phyloP scores from a whole-genome alignment of 2,329 filamentous ascomycete genomes.

The Helotiales sp. region DNA sequence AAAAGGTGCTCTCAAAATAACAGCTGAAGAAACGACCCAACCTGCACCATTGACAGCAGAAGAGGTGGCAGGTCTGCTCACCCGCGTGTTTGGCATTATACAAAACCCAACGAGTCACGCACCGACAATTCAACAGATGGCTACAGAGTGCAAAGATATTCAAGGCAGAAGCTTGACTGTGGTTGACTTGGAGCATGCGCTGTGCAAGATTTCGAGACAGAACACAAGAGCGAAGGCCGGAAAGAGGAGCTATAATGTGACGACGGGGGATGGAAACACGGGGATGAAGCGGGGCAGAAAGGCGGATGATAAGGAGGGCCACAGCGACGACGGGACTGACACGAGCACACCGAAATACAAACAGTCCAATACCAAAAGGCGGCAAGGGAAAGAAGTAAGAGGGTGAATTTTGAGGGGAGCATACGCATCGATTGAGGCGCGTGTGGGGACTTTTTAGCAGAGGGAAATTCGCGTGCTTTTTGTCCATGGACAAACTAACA shows the following conservation, averaged over 20 bases:
- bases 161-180: slow-evolving; percentile 15
- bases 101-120: background rate
- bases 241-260: background rate
- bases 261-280: too few species aligned
- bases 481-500: too few species aligned
- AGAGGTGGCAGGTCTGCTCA: background rate
- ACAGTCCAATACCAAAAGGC: too few species aligned
- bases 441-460: too few species aligned
- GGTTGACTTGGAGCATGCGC: slow-evolving; percentile 24
- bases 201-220: slow-evolving; percentile 25
- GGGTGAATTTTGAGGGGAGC: too few species aligned
- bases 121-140: slow-evolving; percentile 36
- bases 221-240: background rate
- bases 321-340: too few species aligned
- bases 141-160: slow-evolving; percentile 2
- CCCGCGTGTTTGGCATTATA: slow-evolving; percentile 9
- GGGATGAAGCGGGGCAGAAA: too few species aligned
- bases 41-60: background rate
- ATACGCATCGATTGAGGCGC: too few species aligned
- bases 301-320: background rate
- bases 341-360: too few species aligned
- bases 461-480: too few species aligned
- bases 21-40: background rate
- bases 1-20: slow-evolving; percentile 1
- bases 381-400: too few species aligned